These are phyloP conservation scores for Pleurostoma richardsiae DNA, from an alignment of 2,329 filamentous ascomycete genomes.

Conservation along the genomic window DNA sequence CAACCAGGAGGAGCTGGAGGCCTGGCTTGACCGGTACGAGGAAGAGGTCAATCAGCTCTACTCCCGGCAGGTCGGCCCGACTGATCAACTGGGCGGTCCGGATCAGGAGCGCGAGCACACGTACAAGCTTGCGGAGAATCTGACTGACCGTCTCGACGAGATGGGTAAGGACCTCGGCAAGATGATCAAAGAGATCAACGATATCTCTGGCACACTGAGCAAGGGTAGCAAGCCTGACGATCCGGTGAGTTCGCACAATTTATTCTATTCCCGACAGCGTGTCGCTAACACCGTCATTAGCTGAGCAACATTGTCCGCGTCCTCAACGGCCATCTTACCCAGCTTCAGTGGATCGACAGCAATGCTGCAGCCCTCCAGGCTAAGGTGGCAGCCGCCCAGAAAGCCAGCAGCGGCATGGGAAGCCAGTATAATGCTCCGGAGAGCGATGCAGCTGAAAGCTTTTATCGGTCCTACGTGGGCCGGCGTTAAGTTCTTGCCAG, in stretches of 20 bases:
- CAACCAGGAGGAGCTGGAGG: constrained; percentile 85
- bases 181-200: constrained; percentile 98
- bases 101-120: constrained; percentile 95
- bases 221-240: constrained; percentile 87
- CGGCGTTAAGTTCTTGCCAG: constrained; percentile 43
- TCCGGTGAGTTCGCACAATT: constrained; percentile 55
- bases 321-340: constrained; percentile 85
- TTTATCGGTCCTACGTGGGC: constrained; percentile 84
- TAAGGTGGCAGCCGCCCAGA: constrained; percentile 79
- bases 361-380: constrained; percentile 75
- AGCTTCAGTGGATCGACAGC: constrained; percentile 89
- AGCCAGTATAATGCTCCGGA: constrained; percentile 55
- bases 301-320: constrained; percentile 93
- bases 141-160: constrained; percentile 84
- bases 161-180: constrained; percentile 89
- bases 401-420: constrained; percentile 61
- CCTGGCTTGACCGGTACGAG: constrained; percentile 88
- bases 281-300: constrained; percentile 35
- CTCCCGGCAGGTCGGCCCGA: constrained; percentile 68
- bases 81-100: constrained; percentile 75
- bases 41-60: constrained; percentile 87
- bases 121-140: constrained; percentile 91
- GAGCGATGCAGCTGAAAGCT: constrained; percentile 75
- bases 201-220: constrained; percentile 80
- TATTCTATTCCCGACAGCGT: too few species aligned